A percentile compares a stretch with the other conserved stretches of the same genome.
Conservation (phyloP, 148 eudicot species). For the Salicornia ramosissima region DNA sequence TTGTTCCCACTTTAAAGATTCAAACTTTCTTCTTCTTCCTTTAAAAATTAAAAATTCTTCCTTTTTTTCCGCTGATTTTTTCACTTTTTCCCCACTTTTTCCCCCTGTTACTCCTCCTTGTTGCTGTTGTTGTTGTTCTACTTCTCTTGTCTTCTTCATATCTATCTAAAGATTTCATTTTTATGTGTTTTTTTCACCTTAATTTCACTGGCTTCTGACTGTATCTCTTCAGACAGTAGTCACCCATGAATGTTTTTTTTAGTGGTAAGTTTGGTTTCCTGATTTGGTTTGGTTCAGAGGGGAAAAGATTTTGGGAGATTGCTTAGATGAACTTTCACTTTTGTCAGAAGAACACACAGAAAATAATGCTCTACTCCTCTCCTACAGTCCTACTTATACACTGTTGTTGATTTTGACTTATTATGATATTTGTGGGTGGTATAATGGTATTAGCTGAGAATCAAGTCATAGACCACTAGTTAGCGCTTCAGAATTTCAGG, state of each 20-base stretch:
- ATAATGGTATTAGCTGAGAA: no score
- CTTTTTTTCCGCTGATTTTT: constrained; percentile 12
- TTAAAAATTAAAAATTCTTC: neutral
- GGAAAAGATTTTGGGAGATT: constrained; percentile 4
- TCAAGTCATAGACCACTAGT: no score
- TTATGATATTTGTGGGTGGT: no score
- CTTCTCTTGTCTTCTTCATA: neutral
- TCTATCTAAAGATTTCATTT: constrained; percentile 25
- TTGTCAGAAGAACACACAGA: no score
- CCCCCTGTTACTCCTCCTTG: neutral
- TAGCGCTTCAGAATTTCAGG: no score
- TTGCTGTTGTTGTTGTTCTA: no score
- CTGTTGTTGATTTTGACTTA: no score
- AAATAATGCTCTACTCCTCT: no score
- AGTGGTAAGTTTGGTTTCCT: neutral
- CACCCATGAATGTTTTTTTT: no score
- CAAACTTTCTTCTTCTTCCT: constrained; percentile 11
- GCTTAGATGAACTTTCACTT: constrained; percentile 11
- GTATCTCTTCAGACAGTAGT: no score
- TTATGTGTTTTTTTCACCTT: constrained; percentile 16
- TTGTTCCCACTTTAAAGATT: neutral
- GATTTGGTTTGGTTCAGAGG: constrained; percentile 5
- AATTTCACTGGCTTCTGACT: constrained; percentile 1
- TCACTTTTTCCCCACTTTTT: constrained; percentile 4
- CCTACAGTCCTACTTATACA: no score